phyloP scores from a whole-genome alignment of 139 green algal species.

The Chloropicon primus region DNA sequence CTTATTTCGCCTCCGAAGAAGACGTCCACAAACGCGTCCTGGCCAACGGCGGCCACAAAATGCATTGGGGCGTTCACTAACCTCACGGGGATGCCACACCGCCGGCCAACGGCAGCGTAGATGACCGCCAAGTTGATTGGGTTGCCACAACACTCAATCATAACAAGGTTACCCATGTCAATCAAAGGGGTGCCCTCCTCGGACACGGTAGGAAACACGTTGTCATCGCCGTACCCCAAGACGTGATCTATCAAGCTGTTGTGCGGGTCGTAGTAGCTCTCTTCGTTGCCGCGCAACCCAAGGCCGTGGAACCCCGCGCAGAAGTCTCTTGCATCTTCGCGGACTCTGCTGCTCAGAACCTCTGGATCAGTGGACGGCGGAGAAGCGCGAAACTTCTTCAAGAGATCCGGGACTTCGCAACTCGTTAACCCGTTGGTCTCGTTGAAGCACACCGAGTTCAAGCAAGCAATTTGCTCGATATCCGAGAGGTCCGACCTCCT shows the following conservation, averaged over 20 bases:
- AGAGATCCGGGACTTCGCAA: no score
- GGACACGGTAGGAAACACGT: no score
- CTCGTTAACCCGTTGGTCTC: not conserved
- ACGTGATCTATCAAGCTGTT: conserved; percentile 31
- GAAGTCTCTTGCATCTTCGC: no score
- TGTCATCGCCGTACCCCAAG: not conserved
- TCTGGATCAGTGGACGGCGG: no score
- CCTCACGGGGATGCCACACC: conserved; percentile 26
- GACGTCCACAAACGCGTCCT: conserved; percentile 38
- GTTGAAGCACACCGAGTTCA: not conserved
- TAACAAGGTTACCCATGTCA: no score
- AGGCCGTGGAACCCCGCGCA: conserved; percentile 1
- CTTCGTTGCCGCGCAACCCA: conserved; percentile 11
- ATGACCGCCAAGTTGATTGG: conserved; percentile 42
- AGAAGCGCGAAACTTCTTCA: no score
- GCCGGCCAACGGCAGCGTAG: conserved; percentile 31
- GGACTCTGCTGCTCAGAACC: no score
- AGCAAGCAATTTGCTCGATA: not conserved
- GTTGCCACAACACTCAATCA: conserved; percentile 31
- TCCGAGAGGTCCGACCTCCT: not conserved
- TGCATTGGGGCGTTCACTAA: conserved; percentile 38
- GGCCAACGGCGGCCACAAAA: conserved; percentile 17
- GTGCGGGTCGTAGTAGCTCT: conserved; percentile 30
- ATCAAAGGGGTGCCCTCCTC: no score
- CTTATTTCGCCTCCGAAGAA: conserved; percentile 37